Evolutionary conservation across 805 yeast species (phyloP).

Genomic region (Helenozyma baotianmanensis): DNA sequence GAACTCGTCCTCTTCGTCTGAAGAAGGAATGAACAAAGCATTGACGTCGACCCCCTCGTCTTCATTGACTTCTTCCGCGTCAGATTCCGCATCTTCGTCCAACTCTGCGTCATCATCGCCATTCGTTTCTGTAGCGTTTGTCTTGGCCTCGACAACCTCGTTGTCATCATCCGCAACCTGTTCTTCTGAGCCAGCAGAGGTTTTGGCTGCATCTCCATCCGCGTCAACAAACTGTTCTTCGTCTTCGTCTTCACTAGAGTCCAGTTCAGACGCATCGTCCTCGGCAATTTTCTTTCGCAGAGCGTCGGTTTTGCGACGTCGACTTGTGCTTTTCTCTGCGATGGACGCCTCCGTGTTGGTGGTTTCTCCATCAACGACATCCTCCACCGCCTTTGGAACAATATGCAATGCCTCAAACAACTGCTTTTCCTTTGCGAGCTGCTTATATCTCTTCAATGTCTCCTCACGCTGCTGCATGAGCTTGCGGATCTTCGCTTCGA

Average conservation of each 20-base stretch:
- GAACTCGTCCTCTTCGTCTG: constrained; percentile 9
- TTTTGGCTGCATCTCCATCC: too few species aligned
- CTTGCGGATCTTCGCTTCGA: constrained; percentile 40
- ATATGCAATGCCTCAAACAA: constrained; percentile 4
- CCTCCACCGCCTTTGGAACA: neutral
- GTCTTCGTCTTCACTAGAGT: too few species aligned
- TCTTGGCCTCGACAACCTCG: constrained; percentile 2
- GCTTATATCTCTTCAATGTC: constrained; percentile 21
- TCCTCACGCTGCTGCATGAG: constrained; percentile 16
- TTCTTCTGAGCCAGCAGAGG: too few species aligned
- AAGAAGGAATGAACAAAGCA: constrained; percentile 9
- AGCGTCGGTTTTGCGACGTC: too few species aligned
- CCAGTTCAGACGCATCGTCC: too few species aligned
- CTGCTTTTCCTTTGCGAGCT: constrained; percentile 12
- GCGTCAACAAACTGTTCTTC: too few species aligned
- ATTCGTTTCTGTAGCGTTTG: neutral
- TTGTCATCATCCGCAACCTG: neutral
- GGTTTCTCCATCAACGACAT: too few species aligned
- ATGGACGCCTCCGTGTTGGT: too few species aligned
- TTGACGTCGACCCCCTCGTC: constrained; percentile 7
- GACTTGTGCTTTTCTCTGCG: too few species aligned
- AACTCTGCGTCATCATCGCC: constrained; percentile 4
- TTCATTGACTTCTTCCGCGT: constrained; percentile 1
- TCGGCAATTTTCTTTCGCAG: too few species aligned
- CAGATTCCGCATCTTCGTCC: constrained; percentile 3